Evolutionary conservation across 2,329 filamentous ascomycete species (phyloP).

Genomic region (Ophiostoma tasmaniense): DNA sequence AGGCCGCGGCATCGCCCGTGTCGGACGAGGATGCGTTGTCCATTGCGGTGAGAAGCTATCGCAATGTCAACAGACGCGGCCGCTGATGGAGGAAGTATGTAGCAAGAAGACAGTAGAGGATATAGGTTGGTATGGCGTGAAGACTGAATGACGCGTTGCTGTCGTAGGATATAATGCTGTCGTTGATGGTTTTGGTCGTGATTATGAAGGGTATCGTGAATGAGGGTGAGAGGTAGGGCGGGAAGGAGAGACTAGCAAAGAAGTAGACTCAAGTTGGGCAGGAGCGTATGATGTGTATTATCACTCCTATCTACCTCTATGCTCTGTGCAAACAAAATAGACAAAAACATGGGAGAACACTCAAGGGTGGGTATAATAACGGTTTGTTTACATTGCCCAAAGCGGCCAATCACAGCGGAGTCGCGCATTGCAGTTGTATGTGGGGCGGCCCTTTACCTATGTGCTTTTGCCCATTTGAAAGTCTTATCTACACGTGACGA

Average conservation of each 20-base stretch:
- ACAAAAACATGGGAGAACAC: not conserved
- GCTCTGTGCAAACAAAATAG: not conserved
- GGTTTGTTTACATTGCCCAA: constrained; percentile 19
- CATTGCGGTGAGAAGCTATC: not conserved
- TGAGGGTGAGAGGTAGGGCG: not conserved
- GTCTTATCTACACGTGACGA: constrained; percentile 15
- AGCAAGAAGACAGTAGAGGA: not conserved
- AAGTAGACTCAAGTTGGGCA: not conserved
- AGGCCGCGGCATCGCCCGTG: not conserved
- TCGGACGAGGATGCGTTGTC: not conserved
- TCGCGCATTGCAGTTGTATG: not conserved
- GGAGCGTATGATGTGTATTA: not conserved
- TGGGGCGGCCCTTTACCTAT: not conserved
- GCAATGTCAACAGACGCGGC: not conserved
- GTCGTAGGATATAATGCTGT: not conserved
- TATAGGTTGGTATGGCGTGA: not conserved
- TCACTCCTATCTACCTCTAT: not conserved
- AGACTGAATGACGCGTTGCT: not conserved
- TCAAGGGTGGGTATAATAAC: not conserved
- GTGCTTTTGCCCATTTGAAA: too few relatives aligned
- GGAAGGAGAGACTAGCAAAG: not conserved
- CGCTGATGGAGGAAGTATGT: not conserved
- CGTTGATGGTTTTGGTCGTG: not conserved
- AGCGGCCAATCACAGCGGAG: constrained; percentile 14
- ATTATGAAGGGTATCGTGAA: not conserved